phyloP scores from a whole-genome alignment of 805 yeast species.

The Pichia phayaonensis region DNA sequence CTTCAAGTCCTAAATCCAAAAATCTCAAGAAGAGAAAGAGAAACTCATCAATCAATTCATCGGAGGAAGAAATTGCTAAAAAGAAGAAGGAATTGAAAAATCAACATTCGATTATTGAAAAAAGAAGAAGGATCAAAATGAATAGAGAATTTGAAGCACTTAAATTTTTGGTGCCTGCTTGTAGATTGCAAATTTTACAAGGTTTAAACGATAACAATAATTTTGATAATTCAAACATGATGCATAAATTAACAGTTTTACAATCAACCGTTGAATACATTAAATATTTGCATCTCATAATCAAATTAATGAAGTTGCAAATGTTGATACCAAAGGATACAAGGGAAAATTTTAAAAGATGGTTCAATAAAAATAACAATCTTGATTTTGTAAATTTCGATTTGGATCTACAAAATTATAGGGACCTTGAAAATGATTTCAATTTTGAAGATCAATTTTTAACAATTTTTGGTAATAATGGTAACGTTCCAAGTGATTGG shows the following conservation, averaged over 20 bases:
- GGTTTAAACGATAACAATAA: slow-evolving; percentile 21
- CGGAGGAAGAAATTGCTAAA: slow-evolving; percentile 30
- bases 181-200: slow-evolving; percentile 40
- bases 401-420: slow-evolving; percentile 49
- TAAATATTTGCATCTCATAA: slow-evolving; percentile 55
- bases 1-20: not conserved
- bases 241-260: slow-evolving; percentile 73
- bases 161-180: slow-evolving; percentile 71
- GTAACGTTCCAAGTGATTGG: slow-evolving; percentile 15
- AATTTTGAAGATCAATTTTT: slow-evolving; percentile 36
- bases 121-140: slow-evolving; percentile 68
- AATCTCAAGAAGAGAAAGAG: slow-evolving; percentile 13
- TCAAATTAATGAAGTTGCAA: slow-evolving; percentile 43
- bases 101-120: slow-evolving; percentile 74
- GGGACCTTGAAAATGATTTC: slow-evolving; percentile 52
- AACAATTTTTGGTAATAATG: slow-evolving; percentile 25
- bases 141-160: slow-evolving; percentile 79
- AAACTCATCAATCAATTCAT: slow-evolving; percentile 23
- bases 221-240: slow-evolving; percentile 30
- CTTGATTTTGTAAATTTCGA: slow-evolving; percentile 46
- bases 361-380: slow-evolving; percentile 30
- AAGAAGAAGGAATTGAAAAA: slow-evolving; percentile 42
- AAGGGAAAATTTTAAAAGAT: slow-evolving; percentile 19
- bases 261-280: slow-evolving; percentile 82
- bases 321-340: slow-evolving; percentile 25